Evolutionary conservation across 495 filamentous ascomycete genomes (phyloP).

Genomic region (Tuber microsphaerosporum): DNA sequence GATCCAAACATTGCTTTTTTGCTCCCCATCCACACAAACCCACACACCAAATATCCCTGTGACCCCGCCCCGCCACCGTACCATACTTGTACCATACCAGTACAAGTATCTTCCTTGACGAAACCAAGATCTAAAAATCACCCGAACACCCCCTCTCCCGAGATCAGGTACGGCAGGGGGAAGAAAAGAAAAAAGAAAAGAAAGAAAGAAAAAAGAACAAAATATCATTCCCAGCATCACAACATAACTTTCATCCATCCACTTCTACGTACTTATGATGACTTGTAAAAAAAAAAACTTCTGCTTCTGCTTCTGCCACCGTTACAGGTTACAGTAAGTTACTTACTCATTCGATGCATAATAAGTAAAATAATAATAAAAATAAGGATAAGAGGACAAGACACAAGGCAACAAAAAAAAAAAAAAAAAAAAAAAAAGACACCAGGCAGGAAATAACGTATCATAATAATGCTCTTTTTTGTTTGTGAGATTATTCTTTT

Average conservation of each 20-base stretch:
- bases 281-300: not conserved
- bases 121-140: not conserved
- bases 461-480: not conserved
- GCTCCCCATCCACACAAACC: not conserved
- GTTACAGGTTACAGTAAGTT: not conserved
- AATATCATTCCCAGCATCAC: not conserved
- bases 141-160: not conserved
- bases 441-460: too few relatives aligned
- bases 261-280: not conserved
- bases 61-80: not conserved
- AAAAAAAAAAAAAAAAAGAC: constrained; percentile 7
- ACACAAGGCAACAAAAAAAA: constrained; percentile 8
- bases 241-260: not conserved
- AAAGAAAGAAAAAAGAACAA: not conserved
- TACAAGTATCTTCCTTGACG: not conserved
- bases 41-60: not conserved
- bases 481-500: not conserved
- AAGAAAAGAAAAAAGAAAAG: too few relatives aligned
- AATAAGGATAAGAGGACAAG: not conserved
- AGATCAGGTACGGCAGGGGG: not conserved
- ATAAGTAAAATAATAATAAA: constrained; percentile 15
- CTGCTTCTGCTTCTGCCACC: not conserved
- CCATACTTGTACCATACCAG: not conserved
- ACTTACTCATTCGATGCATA: constrained; percentile 11
- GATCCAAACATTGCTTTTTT: not conserved